phyloP scores from a whole-genome alignment of 805 yeast species.

The Spencermartinsiella europaea region DNA sequence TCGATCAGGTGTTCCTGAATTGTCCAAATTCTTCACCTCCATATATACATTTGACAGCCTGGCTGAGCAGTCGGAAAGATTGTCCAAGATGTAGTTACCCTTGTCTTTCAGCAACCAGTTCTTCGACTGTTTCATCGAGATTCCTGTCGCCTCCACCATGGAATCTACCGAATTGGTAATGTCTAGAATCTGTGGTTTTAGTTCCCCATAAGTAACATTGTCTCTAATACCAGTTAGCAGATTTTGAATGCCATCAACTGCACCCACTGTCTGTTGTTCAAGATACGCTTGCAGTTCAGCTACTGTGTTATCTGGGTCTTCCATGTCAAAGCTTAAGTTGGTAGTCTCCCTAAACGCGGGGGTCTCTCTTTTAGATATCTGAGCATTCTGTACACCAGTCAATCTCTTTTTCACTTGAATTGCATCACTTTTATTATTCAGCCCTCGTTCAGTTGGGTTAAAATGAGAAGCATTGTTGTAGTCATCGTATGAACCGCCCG shows the following conservation, averaged over 20 bases:
- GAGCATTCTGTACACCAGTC: neutral
- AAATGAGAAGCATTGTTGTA: neutral
- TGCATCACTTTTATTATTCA: conserved; percentile 1
- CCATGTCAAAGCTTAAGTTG: conserved; percentile 57
- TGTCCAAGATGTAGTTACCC: conserved; percentile 85
- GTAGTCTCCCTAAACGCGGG: neutral
- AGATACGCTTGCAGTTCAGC: conserved; percentile 76
- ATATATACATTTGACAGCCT: conserved; percentile 73
- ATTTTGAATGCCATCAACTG: conserved; percentile 82
- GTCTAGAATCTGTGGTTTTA: conserved; percentile 68
- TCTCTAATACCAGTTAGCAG: conserved; percentile 46
- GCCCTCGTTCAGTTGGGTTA: neutral
- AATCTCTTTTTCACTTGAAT: conserved; percentile 2
- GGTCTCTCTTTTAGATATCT: conserved; percentile 9
- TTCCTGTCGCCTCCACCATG: conserved; percentile 85
- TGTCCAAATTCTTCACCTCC: conserved; percentile 31
- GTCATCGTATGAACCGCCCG: neutral
- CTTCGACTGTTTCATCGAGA: conserved; percentile 83
- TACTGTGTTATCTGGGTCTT: conserved; percentile 83
- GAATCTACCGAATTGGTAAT: conserved; percentile 73
- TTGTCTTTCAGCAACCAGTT: conserved; percentile 81
- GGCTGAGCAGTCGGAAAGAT: conserved; percentile 75
- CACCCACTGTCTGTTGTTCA: conserved; percentile 91
- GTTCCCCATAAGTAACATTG: conserved; percentile 66
- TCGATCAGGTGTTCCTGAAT: conserved; percentile 64